Evolutionary conservation across 176 grass and related monocot species (phyloP), one percentile per base, ranked within the genome.

Genomic region (Aegilops tauschii): DNA sequence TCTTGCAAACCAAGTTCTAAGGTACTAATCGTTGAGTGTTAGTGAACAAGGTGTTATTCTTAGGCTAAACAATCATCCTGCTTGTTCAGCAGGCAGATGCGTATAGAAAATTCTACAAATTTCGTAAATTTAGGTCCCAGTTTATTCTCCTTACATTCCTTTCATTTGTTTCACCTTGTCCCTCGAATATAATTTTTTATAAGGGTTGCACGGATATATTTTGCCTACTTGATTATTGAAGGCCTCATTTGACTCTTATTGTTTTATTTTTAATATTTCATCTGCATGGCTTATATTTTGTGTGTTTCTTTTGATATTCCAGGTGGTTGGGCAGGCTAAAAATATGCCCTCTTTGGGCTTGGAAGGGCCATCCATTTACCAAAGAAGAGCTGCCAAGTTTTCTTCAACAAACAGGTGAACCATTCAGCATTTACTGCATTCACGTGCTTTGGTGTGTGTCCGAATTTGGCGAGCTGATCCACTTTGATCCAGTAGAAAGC

Each of bases 291-390:
- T 82, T 65, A 82, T 23, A 80, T 87, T 80, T 86, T 85, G 34
- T 86, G 77, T 85, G 61, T 25, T 40, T 69, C 54, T 93, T 47
- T 17, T 87, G 21, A 81, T 35, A 79, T 90, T 63, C 84, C 83
- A 96, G 97, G 83, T 80, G 45, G 61, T 89, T 70, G 89, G 82
- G 47, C 84, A 94, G 78, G 77, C 77, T 27, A 96, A 92, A 88
- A 95, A 98, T 88, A 84, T 96, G 36, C 90, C 92, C 39, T 98
- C 94, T 1, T 87, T 98, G 73, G 97, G 94, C 82, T 91, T 91
- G 77, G 97, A 99, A 87, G 94, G 97, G 25, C 87, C 83, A 81
- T 80, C 92, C 74, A 94, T 99, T 83, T 86, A 94, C 52, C 94
- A 93, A 76, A 91, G 90, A 91, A 93, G 92, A 76, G 88, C 88